Base-by-base conservation (phyloP, 2,329 filamentous ascomycete species). In the Colletotrichum caudatum region DNA sequence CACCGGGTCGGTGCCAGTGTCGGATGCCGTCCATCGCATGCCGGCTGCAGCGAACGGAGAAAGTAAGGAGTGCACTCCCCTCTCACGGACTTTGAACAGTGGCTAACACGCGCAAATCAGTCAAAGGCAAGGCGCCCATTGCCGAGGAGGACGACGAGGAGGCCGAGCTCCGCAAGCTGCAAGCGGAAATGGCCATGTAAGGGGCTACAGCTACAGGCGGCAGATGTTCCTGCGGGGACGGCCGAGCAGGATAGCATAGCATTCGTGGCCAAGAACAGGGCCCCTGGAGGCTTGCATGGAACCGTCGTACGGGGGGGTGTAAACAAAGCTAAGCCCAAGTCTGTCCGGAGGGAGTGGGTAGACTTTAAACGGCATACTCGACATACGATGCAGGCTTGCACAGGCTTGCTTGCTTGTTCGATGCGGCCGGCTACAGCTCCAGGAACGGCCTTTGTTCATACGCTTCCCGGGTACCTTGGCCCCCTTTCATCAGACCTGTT, bases 131-230 rank as follows among this genome's bases (percentile, higher is more conserved):
- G 76, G 83, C 84, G 73, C 80, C 82, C 44, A 66, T 64, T 57
- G 79, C 76, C 64, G 91, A 93, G 79, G 94, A 97, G 81, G 95
- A 98, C 81, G 95, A 98, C 87, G 96, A 98, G 80, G 95, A 98
- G 82, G 95, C 92, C 78, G 95, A 98, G 84, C 86, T 98, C 79
- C 90, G 92, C 82, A 98, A 96, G 84, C 83, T 99, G 76, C 94
- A 97, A 81, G 95, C 94, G 46, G 95, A 98, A 83, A 98, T 98
- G 95, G 95, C 95, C 75, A 97, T 98, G 92, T 97, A 78, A 87
- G 72, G 51, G 39, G 41, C 39, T 46, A 39, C 33, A 59, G 41
- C 39, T 46, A 39, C 33, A 59, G 60, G 46, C 35, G 57, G 57
- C 57, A 63, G 37, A 29, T 41, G 26, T 50, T 66, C 33, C 51